Percentiles rank a stretch among this genome's conserved stretches.
phyloP scores from a whole-genome alignment of 2,329 filamentous ascomycete genomes.

The Geosmithia flava region DNA sequence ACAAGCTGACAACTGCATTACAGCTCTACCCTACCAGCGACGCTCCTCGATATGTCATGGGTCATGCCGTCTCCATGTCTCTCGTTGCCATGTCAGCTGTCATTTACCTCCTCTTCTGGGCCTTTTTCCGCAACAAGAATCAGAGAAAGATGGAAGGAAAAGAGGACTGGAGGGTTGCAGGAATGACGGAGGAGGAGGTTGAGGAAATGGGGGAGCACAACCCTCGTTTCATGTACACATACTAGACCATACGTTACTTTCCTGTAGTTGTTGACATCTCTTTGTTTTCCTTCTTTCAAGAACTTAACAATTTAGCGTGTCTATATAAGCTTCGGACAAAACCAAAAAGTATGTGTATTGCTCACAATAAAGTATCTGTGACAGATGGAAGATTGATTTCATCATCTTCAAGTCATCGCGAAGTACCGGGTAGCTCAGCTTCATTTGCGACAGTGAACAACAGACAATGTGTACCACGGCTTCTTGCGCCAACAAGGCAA shows the following conservation, averaged over 20 bases:
- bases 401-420: too few relatives aligned
- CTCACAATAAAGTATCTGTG: too few relatives aligned
- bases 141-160: slow-evolving; percentile 13
- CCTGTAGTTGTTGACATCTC: too few relatives aligned
- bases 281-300: too few relatives aligned
- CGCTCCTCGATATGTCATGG: slow-evolving; percentile 31
- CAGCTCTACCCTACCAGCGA: slow-evolving; percentile 17
- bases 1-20: not conserved
- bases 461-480: too few relatives aligned
- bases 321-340: too few relatives aligned
- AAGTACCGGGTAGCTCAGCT: too few relatives aligned
- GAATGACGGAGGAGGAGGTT: slow-evolving; percentile 15
- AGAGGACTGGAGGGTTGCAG: slow-evolving; percentile 13
- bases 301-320: too few relatives aligned
- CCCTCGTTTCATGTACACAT: slow-evolving; percentile 16
- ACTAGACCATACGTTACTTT: slow-evolving; percentile 3
- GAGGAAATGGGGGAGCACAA: slow-evolving; percentile 17
- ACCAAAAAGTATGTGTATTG: too few relatives aligned
- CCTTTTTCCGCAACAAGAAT: slow-evolving; percentile 20
- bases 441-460: too few relatives aligned
- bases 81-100: slow-evolving; percentile 30
- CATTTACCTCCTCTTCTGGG: slow-evolving; percentile 25
- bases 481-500: too few relatives aligned
- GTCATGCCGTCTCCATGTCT: slow-evolving; percentile 35
- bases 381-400: too few relatives aligned